A percentile compares a stretch with the other conserved stretches of the same genome.
These are phyloP conservation scores for Solanum bukasovii DNA, from an alignment of 257 asterid species.

Conservation along the genomic window DNA sequence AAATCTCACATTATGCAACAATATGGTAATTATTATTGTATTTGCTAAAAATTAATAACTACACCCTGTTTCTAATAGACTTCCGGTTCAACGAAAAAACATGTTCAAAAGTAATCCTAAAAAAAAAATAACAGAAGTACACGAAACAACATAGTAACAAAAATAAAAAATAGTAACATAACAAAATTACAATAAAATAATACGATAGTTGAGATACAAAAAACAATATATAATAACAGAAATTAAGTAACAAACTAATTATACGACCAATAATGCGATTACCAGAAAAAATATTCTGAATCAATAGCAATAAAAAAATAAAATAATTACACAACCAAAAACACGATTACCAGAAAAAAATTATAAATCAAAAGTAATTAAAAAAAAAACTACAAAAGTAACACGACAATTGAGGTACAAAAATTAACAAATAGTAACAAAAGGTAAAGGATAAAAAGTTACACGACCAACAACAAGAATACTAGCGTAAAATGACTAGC, in stretches of 20 bases:
- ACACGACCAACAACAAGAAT: background rate
- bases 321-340: background rate
- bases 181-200: background rate
- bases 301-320: background rate
- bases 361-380: too few relatives aligned
- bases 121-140: too few relatives aligned
- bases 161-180: too few relatives aligned
- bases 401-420: too few relatives aligned
- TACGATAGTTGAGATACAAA: fast-evolving
- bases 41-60: fast-evolving
- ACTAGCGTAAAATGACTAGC: background rate
- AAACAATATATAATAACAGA: too few relatives aligned
- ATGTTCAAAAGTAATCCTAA: too few relatives aligned
- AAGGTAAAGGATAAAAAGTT: background rate
- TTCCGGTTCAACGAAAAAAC: fast-evolving
- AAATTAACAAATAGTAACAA: background rate
- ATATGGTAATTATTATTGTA: background rate
- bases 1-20: background rate
- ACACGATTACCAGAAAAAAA: too few relatives aligned
- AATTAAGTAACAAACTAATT: fast-evolving
- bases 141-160: too few relatives aligned
- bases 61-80: fast-evolving
- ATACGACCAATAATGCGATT: fast-evolving
- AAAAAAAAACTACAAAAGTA: background rate
- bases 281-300: background rate